These are phyloP conservation scores for Gossypium raimondii DNA, from an alignment of 345 rosid species.

Conservation along the genomic window DNA sequence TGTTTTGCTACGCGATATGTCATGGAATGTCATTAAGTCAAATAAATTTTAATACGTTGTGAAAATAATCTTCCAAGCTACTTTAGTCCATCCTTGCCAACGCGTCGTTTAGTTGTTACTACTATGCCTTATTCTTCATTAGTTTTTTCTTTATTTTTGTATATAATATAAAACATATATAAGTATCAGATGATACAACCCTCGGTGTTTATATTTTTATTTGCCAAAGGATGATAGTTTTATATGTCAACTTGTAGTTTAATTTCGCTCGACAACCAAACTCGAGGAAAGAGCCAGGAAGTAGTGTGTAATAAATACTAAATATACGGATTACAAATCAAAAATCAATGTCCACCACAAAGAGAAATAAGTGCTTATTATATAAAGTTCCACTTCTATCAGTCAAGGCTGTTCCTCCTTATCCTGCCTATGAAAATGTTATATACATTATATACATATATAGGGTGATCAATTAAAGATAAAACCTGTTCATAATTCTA, in stretches of 20 bases:
- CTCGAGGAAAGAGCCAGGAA: neutral
- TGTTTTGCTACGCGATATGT: neutral
- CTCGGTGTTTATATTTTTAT: neutral
- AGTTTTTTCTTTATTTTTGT: neutral
- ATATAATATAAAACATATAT: neutral
- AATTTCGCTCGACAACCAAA: neutral
- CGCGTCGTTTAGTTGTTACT: neutral
- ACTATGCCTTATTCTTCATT: neutral
- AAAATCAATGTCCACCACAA: no score
- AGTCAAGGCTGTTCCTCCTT: neutral
- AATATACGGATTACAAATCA: neutral
- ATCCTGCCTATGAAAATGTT: neutral
- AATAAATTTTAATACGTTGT: neutral
- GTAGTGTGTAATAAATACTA: neutral
- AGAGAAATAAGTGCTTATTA: no score
- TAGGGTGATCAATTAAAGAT: neutral
- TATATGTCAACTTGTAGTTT: neutral
- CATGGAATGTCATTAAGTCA: neutral
- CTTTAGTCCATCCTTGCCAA: neutral
- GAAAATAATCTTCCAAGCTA: neutral
- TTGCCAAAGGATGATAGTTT: neutral
- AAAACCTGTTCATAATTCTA: neutral
- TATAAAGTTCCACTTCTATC: neutral
- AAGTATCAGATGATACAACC: neutral
- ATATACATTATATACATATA: neutral